phyloP scores from a whole-genome alignment of 1,139 yeast genomes.

The Blastobotrys apis region DNA sequence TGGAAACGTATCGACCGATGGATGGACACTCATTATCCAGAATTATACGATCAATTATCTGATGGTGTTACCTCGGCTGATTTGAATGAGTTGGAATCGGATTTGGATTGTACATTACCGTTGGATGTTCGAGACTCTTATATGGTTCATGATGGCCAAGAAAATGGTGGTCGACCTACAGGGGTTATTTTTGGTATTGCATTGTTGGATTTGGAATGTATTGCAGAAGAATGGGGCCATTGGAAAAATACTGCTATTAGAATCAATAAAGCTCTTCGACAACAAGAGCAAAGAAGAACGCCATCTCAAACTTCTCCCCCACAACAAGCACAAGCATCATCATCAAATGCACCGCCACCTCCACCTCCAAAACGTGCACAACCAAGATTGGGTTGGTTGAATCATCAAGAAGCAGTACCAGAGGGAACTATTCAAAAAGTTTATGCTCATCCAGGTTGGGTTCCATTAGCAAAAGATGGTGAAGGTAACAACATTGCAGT shows the following conservation, averaged over 20 bases:
- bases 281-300: slow-evolving; percentile 15
- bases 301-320: slow-evolving; percentile 12
- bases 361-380: slow-evolving; percentile 10
- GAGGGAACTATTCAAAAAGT: slow-evolving; percentile 63
- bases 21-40: slow-evolving; percentile 77
- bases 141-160: slow-evolving; percentile 78
- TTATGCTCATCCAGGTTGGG: slow-evolving; percentile 87
- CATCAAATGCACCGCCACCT: slow-evolving; percentile 11
- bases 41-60: slow-evolving; percentile 65
- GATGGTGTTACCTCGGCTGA: slow-evolving; percentile 72
- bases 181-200: slow-evolving; percentile 72
- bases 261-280: slow-evolving; percentile 27
- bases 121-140: slow-evolving; percentile 71
- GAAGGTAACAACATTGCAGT: slow-evolving; percentile 88
- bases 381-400: slow-evolving; percentile 28
- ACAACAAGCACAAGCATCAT: neutral
- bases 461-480: slow-evolving; percentile 81
- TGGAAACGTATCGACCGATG: slow-evolving; percentile 73
- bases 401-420: slow-evolving; percentile 65
- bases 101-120: slow-evolving; percentile 63
- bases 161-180: slow-evolving; percentile 67
- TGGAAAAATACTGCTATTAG: slow-evolving; percentile 65
- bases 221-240: slow-evolving; percentile 63
- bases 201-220: slow-evolving; percentile 64
- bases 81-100: slow-evolving; percentile 70